phyloP scores from a whole-genome alignment of 1,139 yeast species.

The Hansenula anomala region DNA sequence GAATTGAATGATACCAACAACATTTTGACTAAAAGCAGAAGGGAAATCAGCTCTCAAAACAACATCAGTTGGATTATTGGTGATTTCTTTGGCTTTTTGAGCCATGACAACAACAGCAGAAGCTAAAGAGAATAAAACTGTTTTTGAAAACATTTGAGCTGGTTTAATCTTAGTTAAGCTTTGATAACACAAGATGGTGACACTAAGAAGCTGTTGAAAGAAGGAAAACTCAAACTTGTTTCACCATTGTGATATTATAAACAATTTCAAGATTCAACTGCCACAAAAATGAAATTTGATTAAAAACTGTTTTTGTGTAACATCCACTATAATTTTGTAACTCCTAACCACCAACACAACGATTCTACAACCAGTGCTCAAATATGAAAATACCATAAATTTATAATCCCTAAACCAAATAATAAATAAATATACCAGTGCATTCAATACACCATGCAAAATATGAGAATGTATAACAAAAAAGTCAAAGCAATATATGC shows the following conservation, averaged over 20 bases:
- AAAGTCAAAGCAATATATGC: too few species aligned
- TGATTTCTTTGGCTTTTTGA: conserved; percentile 31
- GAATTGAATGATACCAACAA: conserved; percentile 47
- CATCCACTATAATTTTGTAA: too few species aligned
- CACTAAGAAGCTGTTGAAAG: too few species aligned
- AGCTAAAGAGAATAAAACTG: conserved; percentile 7
- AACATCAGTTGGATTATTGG: conserved; percentile 40
- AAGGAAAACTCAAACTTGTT: too few species aligned
- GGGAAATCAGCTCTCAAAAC: conserved; percentile 59
- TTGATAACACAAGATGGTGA: not conserved
- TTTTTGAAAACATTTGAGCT: conserved; percentile 5
- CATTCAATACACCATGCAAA: too few species aligned
- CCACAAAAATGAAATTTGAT: too few species aligned
- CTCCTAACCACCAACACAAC: not conserved
- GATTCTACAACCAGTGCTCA: not conserved
- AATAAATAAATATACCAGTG: too few species aligned
- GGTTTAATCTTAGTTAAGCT: not conserved
- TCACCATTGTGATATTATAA: too few species aligned
- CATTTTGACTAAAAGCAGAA: conserved; percentile 32
- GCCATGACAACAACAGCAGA: conserved; percentile 8
- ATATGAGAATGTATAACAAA: too few species aligned
- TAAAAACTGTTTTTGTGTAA: too few species aligned
- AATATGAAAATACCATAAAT: not conserved
- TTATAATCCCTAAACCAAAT: not conserved
- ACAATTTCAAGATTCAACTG: too few species aligned